Evolutionary conservation across 495 filamentous ascomycete species (phyloP), one percentile per base, ranked within the genome.

Genomic region (Penicillium steckii): DNA sequence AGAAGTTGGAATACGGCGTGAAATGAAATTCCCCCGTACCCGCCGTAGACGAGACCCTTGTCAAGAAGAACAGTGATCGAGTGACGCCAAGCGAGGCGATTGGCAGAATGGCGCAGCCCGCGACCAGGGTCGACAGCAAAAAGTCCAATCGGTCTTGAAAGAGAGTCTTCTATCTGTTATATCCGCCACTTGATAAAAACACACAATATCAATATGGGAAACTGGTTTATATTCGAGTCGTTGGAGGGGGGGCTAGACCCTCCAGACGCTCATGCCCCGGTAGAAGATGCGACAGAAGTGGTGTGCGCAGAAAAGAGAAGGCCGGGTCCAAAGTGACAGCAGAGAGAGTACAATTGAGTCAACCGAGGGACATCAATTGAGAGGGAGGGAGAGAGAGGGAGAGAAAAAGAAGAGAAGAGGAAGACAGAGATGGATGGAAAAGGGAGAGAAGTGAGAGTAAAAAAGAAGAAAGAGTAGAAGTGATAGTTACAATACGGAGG

Each of bases 231-330:
- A 6, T 12, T 29, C 12, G 35, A 43, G 53, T 58, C 54, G 53
- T 57, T 37, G 55, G 54, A 58, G 61, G 61, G 51, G 62, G 62
- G 65, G 59, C 59, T 63, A 68, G 62, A 68, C 65, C 65, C 65
- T 68, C 62, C 62, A 55, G 46, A 55, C 57, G 62, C 57, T 64
- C 57, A 63, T 62, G 57, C 61, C 59, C 56, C 54, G 60, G 33
- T n/a, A n/a, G 12, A 37, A 57, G 33, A 38, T 59, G 44, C 40
- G 48, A 50, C 47, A 44, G 44, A 56, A 40, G 23, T 21, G 23
- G 21, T 35, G 41, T 35, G 38, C 38, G 49, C 27, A 30, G 46
- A 53, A 29, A 25, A 45, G 50, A 19, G 33, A 23, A 32, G 19
- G 32, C n/a, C 17, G 46, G 41, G 15, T 27, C 12, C 27, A 12